phyloP scores from a whole-genome alignment of 2,329 filamentous ascomycete species.

The Helicocarpus griseus region DNA sequence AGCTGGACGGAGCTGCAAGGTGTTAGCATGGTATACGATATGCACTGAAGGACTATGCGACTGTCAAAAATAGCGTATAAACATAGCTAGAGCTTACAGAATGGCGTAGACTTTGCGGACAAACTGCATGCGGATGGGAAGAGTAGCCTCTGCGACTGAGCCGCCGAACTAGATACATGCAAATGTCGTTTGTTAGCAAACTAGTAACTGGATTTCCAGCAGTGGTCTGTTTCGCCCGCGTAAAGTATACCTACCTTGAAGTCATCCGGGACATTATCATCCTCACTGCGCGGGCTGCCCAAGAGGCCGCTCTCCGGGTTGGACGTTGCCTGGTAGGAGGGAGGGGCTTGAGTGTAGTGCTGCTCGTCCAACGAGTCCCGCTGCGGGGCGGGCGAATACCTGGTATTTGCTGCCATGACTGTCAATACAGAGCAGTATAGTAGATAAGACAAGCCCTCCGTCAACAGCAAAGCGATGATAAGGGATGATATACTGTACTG shows the following conservation, averaged over 20 bases:
- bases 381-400: slow-evolving; percentile 75
- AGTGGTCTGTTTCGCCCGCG: background rate
- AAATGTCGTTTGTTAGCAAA: background rate
- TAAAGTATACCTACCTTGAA: slow-evolving; percentile 61
- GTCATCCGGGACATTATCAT: slow-evolving; percentile 90
- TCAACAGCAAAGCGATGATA: background rate
- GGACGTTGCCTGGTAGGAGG: slow-evolving; percentile 62
- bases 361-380: slow-evolving; percentile 74
- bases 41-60: background rate
- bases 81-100: slow-evolving; percentile 44
- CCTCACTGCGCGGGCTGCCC: slow-evolving; percentile 59
- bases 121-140: slow-evolving; percentile 96
- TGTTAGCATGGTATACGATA: background rate
- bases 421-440: background rate
- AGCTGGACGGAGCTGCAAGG: slow-evolving; percentile 69
- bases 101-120: slow-evolving; percentile 97
- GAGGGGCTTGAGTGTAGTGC: slow-evolving; percentile 65
- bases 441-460: no score
- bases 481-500: background rate
- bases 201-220: background rate
- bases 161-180: slow-evolving; percentile 65
- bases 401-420: slow-evolving; percentile 62
- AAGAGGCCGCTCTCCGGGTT: slow-evolving; percentile 51
- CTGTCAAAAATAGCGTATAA: background rate
- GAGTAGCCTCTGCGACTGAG: slow-evolving; percentile 81